Evolutionary conservation across 163 green algal species (phyloP), one percentile per base, ranked within the genome.

Genomic region (Trebouxia gelatinosa): DNA sequence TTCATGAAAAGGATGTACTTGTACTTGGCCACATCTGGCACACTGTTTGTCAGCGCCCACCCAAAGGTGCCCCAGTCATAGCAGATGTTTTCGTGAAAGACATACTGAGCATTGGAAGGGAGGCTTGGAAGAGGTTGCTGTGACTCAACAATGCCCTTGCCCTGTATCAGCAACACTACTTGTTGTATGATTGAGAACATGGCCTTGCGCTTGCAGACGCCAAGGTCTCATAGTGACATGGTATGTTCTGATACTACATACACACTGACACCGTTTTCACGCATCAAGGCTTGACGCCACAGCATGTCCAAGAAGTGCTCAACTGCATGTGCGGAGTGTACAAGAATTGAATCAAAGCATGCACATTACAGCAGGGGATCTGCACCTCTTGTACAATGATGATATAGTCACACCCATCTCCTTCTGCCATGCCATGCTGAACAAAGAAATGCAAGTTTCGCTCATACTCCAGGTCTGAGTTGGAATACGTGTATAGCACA

Each of bases 21-120:
- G 76, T 88, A 88, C 16, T 37, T 32, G 2, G 23, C 21, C 5
- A 79, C 59, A 43, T 88, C 70, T 0, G 85, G 57, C 17, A 77
- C 46, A 7, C 70, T 21, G 7, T 32, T 74, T 23, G 51, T 65
- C 21, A 91, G 26, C n/a, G 83, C 80, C 89, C 89, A 93, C 13
- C 89, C 87, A 77, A 93, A 86, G 29, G 87, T 90, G 67, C 89
- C 87, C 87, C 87, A 93, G 81, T 90, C 85, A 71, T 82, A 91
- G 82, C 85, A 92, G 57, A 84, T 35, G 81, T 93, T 93, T 28
- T 81, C 28, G 54, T 90, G 89, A n/a, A 39, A 70, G 39, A 90
- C 61, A 28, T 86, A 86, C 17, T 43, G 40, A 4, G 68, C 68
- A 31, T 76, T 76, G 29, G 32, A 40, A 28, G 68, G 68, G 9